phyloP scores from a whole-genome alignment of 2,329 filamentous ascomycete genomes.

The Didymella segeticola region DNA sequence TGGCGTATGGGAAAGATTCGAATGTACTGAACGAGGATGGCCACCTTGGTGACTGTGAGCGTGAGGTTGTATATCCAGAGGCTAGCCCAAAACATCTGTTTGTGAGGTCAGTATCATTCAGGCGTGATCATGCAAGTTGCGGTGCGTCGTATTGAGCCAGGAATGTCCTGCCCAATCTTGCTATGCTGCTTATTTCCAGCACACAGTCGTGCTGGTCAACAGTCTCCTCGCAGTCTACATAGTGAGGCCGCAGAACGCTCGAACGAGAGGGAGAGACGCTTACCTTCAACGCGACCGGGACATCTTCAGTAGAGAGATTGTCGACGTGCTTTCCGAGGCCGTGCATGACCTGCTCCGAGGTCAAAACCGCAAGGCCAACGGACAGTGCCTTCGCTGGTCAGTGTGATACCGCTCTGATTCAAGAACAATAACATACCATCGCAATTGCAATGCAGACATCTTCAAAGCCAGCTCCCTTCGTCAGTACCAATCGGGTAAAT shows the following conservation, averaged over 20 bases:
- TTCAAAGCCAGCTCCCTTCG: constrained; percentile 35
- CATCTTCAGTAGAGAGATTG: constrained; percentile 14
- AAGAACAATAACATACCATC: constrained; percentile 32
- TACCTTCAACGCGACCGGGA: constrained; percentile 20
- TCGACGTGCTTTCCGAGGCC: constrained; percentile 35
- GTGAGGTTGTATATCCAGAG: constrained; percentile 44
- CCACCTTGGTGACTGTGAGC: constrained; percentile 41
- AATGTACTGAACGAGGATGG: constrained; percentile 43
- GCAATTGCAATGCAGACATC: constrained; percentile 41
- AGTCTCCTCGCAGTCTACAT: no score
- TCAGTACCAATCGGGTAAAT: constrained; percentile 37
- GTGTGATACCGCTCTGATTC: not conserved
- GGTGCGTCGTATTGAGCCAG: no score
- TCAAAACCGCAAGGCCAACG: constrained; percentile 37
- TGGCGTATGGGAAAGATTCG: constrained; percentile 38
- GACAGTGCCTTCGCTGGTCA: constrained; percentile 32
- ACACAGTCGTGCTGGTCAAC: no score
- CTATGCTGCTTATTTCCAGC: not conserved
- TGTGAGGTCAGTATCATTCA: not conserved
- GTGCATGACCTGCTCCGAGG: constrained; percentile 39
- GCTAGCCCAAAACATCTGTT: constrained; percentile 45
- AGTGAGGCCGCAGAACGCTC: no score
- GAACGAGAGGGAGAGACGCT: not conserved
- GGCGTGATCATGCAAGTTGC: no score
- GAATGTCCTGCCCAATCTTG: not conserved